phyloP scores from a whole-genome alignment of 768 basidiomycete genomes.

The Hirschioporus abietinus region DNA sequence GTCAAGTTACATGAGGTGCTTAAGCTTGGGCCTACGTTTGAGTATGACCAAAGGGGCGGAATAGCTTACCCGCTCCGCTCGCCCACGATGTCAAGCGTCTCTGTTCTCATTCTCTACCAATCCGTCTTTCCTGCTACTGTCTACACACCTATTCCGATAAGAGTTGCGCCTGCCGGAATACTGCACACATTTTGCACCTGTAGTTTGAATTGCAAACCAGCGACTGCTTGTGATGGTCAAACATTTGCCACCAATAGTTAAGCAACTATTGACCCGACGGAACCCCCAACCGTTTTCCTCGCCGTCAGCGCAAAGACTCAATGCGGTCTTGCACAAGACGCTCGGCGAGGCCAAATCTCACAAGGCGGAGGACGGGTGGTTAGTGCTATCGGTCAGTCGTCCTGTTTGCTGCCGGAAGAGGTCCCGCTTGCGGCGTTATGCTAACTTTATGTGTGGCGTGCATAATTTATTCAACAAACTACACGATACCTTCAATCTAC shows the following conservation, averaged over 20 bases:
- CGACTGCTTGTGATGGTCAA: conserved; percentile 24
- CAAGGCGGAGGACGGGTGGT: conserved; percentile 73
- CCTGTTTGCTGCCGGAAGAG: conserved; percentile 19
- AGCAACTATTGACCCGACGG: conserved; percentile 65
- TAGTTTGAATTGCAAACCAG: too few relatives aligned
- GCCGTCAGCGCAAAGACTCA: conserved; percentile 49
- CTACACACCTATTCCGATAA: background rate
- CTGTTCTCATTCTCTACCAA: background rate
- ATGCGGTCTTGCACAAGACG: conserved; percentile 54
- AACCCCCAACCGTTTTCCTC: conserved; percentile 54
- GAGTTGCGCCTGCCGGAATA: too few relatives aligned
- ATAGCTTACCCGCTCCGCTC: background rate
- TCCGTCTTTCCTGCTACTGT: background rate
- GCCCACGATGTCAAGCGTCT: background rate
- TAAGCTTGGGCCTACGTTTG: background rate
- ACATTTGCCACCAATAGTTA: conserved; percentile 59
- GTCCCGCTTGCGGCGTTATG: conserved; percentile 7
- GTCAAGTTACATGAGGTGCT: background rate
- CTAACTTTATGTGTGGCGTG: background rate
- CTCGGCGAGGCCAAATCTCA: conserved; percentile 57
- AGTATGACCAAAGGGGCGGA: background rate
- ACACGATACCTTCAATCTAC: background rate
- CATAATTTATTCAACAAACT: background rate
- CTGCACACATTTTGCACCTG: too few relatives aligned
- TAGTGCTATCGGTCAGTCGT: conserved; percentile 55